These are phyloP conservation scores for Phlebopus sp. DNA, from an alignment of 1,284 basidiomycete genomes.

Conservation along the genomic window DNA sequence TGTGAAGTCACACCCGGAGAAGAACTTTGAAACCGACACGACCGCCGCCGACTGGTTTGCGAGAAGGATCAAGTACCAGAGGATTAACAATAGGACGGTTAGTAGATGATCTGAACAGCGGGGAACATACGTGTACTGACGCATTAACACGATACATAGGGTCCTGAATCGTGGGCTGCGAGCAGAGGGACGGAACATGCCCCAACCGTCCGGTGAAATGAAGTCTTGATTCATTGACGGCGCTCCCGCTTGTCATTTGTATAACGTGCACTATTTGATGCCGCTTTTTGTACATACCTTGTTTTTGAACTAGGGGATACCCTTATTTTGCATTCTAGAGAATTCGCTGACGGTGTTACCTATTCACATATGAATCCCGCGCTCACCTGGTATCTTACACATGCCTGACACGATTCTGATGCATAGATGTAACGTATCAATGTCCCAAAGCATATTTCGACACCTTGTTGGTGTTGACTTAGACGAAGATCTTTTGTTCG, in stretches of 20 bases:
- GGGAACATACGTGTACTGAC: too few relatives aligned
- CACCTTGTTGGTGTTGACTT: constrained; percentile 94
- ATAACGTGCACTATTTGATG: too few relatives aligned
- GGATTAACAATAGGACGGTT: too few relatives aligned
- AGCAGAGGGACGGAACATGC: constrained; percentile 37
- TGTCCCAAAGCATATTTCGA: constrained; percentile 99
- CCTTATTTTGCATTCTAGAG: too few relatives aligned
- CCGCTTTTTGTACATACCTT: too few relatives aligned
- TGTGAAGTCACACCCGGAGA: constrained; percentile 31
- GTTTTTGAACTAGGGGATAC: too few relatives aligned
- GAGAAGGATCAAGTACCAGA: constrained; percentile 13
- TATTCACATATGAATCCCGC: too few relatives aligned
- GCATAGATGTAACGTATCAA: constrained; percentile 93
- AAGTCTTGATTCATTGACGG: too few relatives aligned
- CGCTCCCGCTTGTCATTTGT: too few relatives aligned
- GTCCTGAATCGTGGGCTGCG: constrained; percentile 34
- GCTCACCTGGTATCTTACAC: too few relatives aligned
- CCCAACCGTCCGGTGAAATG: constrained; percentile 17
- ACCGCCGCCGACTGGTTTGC: constrained; percentile 50
- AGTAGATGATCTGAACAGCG: constrained; percentile 1
- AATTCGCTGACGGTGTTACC: too few relatives aligned
- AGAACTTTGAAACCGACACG: constrained; percentile 37
- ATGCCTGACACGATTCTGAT: constrained; percentile 88
- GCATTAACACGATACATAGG: constrained; percentile 17
- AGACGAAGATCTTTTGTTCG: constrained; percentile 98